Evolutionary conservation across 176 grass and related monocot genomes (phyloP).

Genomic region (Poa pratensis): DNA sequence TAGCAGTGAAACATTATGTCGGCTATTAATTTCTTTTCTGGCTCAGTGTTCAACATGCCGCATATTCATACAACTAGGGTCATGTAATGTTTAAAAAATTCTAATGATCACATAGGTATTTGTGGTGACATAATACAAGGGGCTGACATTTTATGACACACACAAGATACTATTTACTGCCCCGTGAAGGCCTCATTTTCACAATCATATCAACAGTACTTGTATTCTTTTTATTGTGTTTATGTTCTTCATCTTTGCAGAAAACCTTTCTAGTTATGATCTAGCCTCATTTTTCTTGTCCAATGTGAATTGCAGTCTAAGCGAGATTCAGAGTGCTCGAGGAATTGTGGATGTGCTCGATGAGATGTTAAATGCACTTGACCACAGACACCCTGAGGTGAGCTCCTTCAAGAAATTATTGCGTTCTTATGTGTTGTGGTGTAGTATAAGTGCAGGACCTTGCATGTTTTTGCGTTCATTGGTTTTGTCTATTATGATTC

Average conservation of each 20-base stretch:
- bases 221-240: constrained; percentile 3
- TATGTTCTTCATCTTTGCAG: constrained; percentile 14
- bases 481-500: constrained; percentile 15
- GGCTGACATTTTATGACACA: neutral
- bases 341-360: constrained; percentile 90
- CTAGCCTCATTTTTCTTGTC: constrained; percentile 29
- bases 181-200: neutral
- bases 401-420: constrained; percentile 28
- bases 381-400: constrained; percentile 88
- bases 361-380: constrained; percentile 97
- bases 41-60: neutral
- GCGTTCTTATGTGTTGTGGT: neutral
- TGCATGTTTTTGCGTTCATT: neutral
- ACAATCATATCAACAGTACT: constrained; percentile 12
- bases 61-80: constrained; percentile 29
- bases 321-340: constrained; percentile 91
- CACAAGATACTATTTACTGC: neutral
- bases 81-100: neutral
- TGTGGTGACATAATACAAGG: neutral
- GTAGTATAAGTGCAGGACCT: neutral
- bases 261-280: constrained; percentile 19
- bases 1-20: neutral
- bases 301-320: constrained; percentile 58
- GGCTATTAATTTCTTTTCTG: constrained; percentile 19
- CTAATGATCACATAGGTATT: constrained; percentile 10